A percentile compares a stretch with the other conserved stretches of the same genome.
These are phyloP conservation scores for Fraxinus platypoda DNA, from an alignment of 305 asterid species.

Conservation along the genomic window DNA sequence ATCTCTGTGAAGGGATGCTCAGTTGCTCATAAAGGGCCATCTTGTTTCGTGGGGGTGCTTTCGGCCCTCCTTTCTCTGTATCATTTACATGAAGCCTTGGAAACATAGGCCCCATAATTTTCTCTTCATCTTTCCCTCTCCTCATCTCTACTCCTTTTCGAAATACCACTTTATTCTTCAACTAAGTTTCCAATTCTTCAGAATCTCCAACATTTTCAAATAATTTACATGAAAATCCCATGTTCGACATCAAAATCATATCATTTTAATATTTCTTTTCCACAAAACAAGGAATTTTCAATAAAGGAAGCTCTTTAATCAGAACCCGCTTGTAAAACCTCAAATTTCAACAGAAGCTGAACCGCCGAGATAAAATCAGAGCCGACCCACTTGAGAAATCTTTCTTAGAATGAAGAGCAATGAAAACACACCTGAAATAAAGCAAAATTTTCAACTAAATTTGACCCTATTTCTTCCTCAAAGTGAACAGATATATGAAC, in stretches of 20 bases:
- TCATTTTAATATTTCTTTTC: background rate
- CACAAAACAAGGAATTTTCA: constrained; percentile 2
- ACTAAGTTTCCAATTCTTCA: constrained; percentile 10
- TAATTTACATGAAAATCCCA: constrained; percentile 12
- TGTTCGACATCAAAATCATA: constrained; percentile 24
- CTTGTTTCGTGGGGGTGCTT: constrained; percentile 98
- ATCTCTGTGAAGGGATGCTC: constrained; percentile 81
- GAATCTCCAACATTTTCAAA: constrained; percentile 12
- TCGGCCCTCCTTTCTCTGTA: constrained; percentile 91
- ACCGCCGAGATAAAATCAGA: constrained; percentile 2
- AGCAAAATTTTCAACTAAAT: constrained; percentile 10
- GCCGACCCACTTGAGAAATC: background rate
- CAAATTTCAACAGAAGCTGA: background rate
- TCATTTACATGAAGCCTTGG: constrained; percentile 94
- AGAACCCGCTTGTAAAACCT: constrained; percentile 10
- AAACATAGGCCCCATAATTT: constrained; percentile 79
- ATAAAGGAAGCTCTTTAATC: constrained; percentile 11
- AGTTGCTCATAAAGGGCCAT: constrained; percentile 98
- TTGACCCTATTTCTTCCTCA: constrained; percentile 6
- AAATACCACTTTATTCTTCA: background rate
- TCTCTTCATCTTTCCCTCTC: constrained; percentile 75
- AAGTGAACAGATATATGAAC: background rate
- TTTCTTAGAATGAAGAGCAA: background rate
- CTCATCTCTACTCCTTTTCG: constrained; percentile 11
- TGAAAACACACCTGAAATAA: constrained; percentile 12